phyloP scores from a whole-genome alignment of 495 filamentous ascomycete species.

The Clavariopsis aquatica region DNA sequence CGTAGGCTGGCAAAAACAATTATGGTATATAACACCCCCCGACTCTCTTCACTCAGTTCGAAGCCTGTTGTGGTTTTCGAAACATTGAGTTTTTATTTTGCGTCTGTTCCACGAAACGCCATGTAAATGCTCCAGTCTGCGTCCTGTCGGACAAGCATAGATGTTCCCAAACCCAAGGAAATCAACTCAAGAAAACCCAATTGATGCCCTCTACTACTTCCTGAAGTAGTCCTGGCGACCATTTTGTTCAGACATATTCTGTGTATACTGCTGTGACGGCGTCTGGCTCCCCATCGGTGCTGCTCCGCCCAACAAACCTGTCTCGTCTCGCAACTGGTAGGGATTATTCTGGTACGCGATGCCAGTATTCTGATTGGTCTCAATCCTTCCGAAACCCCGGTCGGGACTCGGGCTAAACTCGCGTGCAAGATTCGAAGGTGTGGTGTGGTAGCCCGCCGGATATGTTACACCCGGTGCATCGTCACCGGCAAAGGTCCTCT shows the following conservation, averaged over 20 bases:
- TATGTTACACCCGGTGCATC: slow-evolving; percentile 39
- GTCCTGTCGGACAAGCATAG: neutral
- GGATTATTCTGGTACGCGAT: slow-evolving; percentile 8
- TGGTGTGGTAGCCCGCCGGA: slow-evolving; percentile 45
- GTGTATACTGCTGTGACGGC: slow-evolving; percentile 4
- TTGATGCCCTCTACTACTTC: neutral
- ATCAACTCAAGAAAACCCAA: neutral
- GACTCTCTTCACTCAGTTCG: too few relatives aligned
- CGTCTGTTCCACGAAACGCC: slow-evolving; percentile 3
- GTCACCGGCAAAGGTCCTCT: slow-evolving; percentile 17
- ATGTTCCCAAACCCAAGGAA: neutral
- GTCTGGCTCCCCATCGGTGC: slow-evolving; percentile 41
- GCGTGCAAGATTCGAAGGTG: slow-evolving; percentile 38
- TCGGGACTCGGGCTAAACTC: slow-evolving; percentile 39
- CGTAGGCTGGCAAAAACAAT: too few relatives aligned
- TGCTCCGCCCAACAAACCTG: slow-evolving; percentile 35
- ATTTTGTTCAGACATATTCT: slow-evolving; percentile 14
- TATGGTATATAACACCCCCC: too few relatives aligned
- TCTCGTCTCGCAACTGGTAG: slow-evolving; percentile 35
- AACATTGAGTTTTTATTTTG: too few relatives aligned
- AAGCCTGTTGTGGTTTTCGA: too few relatives aligned
- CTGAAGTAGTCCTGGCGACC: slow-evolving; percentile 13
- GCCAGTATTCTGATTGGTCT: neutral
- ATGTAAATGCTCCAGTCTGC: slow-evolving; percentile 8
- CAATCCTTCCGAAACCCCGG: slow-evolving; percentile 5